These are phyloP conservation scores for Metschnikowia baotianmanensis DNA, from an alignment of 805 yeast species.

Conservation along the genomic window DNA sequence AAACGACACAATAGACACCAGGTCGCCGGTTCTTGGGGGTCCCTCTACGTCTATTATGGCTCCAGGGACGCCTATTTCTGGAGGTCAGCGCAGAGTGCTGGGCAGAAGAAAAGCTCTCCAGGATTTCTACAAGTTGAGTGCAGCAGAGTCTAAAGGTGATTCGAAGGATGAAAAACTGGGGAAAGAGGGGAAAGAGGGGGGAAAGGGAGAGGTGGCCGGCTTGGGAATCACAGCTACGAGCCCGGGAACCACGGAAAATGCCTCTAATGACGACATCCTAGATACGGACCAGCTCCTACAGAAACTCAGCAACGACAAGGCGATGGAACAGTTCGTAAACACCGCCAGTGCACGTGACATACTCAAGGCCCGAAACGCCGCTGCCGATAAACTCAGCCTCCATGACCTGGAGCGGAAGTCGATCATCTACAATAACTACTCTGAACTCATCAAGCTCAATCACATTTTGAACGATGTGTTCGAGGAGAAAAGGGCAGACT, in stretches of 20 bases:
- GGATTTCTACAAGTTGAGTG: slow-evolving; percentile 37
- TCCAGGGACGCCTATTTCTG: slow-evolving; percentile 7
- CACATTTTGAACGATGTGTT: slow-evolving; percentile 41
- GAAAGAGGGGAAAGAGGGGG: neutral
- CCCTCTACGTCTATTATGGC: slow-evolving; percentile 1
- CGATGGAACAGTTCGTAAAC: slow-evolving; percentile 10
- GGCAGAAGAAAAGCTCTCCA: slow-evolving; percentile 41
- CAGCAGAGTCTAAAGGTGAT: neutral
- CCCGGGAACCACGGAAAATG: neutral
- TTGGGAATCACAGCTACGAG: too few species aligned
- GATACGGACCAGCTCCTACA: neutral
- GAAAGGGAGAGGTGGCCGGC: neutral
- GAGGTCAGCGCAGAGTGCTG: slow-evolving; percentile 33
- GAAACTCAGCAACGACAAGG: slow-evolving; percentile 8
- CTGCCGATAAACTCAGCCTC: slow-evolving; percentile 44
- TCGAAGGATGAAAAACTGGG: neutral
- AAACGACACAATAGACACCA: neutral
- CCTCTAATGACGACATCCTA: neutral
- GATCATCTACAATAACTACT: slow-evolving; percentile 72
- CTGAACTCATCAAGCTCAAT: slow-evolving; percentile 66
- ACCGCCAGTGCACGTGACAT: slow-evolving; percentile 13
- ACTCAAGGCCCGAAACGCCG: slow-evolving; percentile 15
- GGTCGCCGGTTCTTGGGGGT: neutral
- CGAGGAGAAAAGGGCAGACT: neutral
- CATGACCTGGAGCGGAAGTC: slow-evolving; percentile 64